phyloP scores from a whole-genome alignment of 345 rosid species.

The Lenwebbia sp. region DNA sequence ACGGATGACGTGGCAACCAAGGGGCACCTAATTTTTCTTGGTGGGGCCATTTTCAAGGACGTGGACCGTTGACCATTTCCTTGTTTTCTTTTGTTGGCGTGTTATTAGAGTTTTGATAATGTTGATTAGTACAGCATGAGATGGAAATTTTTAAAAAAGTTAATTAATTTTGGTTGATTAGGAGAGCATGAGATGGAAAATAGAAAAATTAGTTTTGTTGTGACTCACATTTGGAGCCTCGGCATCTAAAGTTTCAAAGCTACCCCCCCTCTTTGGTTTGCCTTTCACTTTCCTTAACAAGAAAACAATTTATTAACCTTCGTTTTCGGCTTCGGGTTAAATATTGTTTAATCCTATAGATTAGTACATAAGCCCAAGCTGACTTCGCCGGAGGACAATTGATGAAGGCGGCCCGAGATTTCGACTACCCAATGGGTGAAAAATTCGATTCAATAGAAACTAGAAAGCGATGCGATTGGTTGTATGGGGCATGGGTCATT shows the following conservation, averaged over 20 bases:
- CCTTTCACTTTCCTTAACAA: not conserved
- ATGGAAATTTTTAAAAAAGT: not conserved
- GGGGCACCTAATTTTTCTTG: not conserved
- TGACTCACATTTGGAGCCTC: not conserved
- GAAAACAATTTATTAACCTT: not conserved
- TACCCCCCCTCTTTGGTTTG: not conserved
- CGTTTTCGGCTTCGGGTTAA: not conserved
- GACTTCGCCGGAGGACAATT: not conserved
- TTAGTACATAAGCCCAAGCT: not conserved
- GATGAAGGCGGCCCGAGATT: not conserved
- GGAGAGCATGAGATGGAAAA: not conserved
- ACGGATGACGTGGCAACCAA: no score
- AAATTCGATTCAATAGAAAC: accelerated
- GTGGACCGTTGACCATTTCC: not conserved
- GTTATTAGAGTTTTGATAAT: not conserved
- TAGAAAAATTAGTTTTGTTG: not conserved
- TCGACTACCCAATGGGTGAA: not conserved
- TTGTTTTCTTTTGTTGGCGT: not conserved
- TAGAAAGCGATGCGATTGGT: not conserved
- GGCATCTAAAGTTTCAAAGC: not conserved
- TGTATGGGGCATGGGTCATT: not conserved
- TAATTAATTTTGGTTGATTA: not conserved
- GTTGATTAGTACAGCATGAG: not conserved
- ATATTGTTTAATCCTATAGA: not conserved
- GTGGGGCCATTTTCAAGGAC: not conserved